Conservation (phyloP, 331 rosid species). For the Acacia concinna region DNA sequence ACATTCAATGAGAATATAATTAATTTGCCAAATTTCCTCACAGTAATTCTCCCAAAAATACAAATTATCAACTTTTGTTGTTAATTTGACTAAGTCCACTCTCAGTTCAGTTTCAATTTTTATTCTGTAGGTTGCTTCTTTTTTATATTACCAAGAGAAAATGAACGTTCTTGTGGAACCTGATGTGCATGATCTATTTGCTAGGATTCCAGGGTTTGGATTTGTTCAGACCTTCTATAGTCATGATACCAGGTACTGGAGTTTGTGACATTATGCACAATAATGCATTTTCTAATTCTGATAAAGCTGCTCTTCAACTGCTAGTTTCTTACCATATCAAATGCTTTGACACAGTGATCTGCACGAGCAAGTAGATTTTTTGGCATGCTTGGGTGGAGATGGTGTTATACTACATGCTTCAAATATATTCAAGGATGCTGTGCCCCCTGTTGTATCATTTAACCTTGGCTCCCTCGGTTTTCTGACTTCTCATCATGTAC, state of each 20-base stretch:
- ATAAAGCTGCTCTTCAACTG: slow-evolving; percentile 25
- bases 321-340: slow-evolving; percentile 32
- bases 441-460: slow-evolving; percentile 95
- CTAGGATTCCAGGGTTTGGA: slow-evolving; percentile 97
- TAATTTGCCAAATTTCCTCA: background rate
- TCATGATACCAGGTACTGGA: slow-evolving; percentile 71
- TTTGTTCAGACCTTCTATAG: slow-evolving; percentile 95
- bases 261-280: slow-evolving; percentile 28
- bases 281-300: background rate
- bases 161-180: slow-evolving; percentile 96
- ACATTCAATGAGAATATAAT: background rate
- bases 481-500: slow-evolving; percentile 87
- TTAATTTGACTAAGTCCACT: slow-evolving; percentile 15
- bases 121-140: slow-evolving; percentile 70
- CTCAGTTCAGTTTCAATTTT: slow-evolving; percentile 28
- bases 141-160: slow-evolving; percentile 74
- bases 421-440: slow-evolving; percentile 82
- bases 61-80: background rate
- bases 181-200: slow-evolving; percentile 87
- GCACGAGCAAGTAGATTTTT: slow-evolving; percentile 96
- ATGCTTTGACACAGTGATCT: slow-evolving; percentile 65
- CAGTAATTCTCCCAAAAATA: background rate
- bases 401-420: slow-evolving; percentile 98
- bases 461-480: slow-evolving; percentile 99
- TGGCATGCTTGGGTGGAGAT: slow-evolving; percentile 97